phyloP scores from a whole-genome alignment of 2,329 filamentous ascomycete species.

The Alternaria brassicae region DNA sequence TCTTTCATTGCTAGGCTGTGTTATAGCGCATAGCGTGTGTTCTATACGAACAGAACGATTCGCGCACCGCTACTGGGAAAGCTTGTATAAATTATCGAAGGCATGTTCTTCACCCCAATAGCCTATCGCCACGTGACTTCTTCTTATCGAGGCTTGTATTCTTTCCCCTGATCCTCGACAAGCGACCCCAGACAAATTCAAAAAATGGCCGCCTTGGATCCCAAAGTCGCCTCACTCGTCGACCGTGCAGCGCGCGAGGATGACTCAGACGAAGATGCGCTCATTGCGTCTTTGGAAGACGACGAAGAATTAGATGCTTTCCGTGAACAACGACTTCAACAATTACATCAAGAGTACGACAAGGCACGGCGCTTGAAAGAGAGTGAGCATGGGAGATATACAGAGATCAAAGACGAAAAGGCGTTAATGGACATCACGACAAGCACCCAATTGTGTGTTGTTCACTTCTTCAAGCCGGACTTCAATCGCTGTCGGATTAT shows the following conservation, averaged over 20 bases:
- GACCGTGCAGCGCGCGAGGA: slow-evolving; percentile 52
- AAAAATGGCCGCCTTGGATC: slow-evolving; percentile 57
- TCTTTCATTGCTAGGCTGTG: slow-evolving; percentile 5
- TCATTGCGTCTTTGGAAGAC: slow-evolving; percentile 66
- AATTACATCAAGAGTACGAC: slow-evolving; percentile 63
- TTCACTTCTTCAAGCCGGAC: slow-evolving; percentile 71
- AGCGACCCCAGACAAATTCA: slow-evolving; percentile 16
- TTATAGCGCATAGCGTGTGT: background rate
- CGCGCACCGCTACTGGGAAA: background rate
- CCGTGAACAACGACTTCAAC: slow-evolving; percentile 64
- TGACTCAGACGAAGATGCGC: slow-evolving; percentile 65
- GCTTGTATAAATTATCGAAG: background rate
- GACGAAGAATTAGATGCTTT: slow-evolving; percentile 62
- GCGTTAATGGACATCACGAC: slow-evolving; percentile 67
- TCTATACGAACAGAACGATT: background rate
- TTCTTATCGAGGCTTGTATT: slow-evolving; percentile 18
- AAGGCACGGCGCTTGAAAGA: slow-evolving; percentile 60
- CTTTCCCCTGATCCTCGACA: slow-evolving; percentile 27
- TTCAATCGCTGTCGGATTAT: slow-evolving; percentile 68
- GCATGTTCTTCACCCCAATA: background rate
- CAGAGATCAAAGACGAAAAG: slow-evolving; percentile 65
- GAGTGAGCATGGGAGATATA: slow-evolving; percentile 61
- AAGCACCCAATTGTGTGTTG: slow-evolving; percentile 62
- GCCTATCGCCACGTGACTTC: slow-evolving; percentile 26
- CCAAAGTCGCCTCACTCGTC: slow-evolving; percentile 60